Evolutionary conservation across 371 early-diverging fungal genomes (phyloP).

Genomic region (Fennellomyces sp.): DNA sequence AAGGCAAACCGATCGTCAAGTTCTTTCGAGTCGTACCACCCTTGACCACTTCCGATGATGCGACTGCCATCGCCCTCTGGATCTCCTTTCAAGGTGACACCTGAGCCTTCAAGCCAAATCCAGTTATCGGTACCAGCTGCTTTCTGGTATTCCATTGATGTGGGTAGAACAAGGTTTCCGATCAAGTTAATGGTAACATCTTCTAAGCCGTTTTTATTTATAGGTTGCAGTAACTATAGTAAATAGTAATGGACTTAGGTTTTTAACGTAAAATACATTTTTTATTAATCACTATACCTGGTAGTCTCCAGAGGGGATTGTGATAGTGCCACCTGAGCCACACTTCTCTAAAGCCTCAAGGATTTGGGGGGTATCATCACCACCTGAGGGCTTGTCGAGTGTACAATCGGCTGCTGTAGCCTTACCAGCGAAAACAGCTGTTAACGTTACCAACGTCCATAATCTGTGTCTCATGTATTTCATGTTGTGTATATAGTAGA

Average conservation of each 20-base stretch:
- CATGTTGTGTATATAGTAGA: too few species aligned
- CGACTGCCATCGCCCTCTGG: neutral
- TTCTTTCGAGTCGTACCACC: constrained; percentile 12
- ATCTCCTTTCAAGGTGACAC: constrained; percentile 7
- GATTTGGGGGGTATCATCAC: constrained; percentile 12
- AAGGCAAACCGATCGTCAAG: constrained; percentile 11
- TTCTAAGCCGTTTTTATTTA: neutral
- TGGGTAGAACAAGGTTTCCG: constrained; percentile 5
- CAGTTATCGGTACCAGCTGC: constrained; percentile 4
- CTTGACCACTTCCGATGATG: constrained; percentile 16
- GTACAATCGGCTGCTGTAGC: constrained; percentile 8
- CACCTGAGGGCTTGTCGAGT: constrained; percentile 4
- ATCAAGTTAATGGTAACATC: constrained; percentile 5
- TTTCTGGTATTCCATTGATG: constrained; percentile 8
- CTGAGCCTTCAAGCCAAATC: constrained; percentile 16
- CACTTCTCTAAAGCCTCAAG: constrained; percentile 7
- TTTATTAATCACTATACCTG: neutral
- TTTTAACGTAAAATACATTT: neutral
- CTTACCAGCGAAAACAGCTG: neutral
- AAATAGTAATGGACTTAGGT: neutral
- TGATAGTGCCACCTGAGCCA: constrained; percentile 9
- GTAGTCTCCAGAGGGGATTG: constrained; percentile 11
- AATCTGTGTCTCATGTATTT: neutral
- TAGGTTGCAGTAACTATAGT: constrained; percentile 5
- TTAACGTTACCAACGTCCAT: neutral